Conservation (phyloP, 306 rosid genomes). For the Acacia acuminata region DNA sequence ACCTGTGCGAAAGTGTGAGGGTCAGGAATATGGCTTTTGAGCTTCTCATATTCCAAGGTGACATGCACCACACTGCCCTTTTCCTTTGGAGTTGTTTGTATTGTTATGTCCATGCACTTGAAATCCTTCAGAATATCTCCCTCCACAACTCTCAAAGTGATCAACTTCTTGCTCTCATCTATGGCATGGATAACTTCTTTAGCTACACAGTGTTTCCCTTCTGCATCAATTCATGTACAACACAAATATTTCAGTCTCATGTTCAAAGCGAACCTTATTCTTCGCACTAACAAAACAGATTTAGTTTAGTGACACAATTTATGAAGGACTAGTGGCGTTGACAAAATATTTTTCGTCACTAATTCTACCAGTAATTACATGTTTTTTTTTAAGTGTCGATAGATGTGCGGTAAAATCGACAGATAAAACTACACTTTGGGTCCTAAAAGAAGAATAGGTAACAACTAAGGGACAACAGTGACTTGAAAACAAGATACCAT, state of each 20-base stretch:
- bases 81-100: background rate
- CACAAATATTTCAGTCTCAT: background rate
- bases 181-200: background rate
- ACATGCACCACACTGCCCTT: background rate
- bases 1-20: background rate
- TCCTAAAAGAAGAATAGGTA: background rate
- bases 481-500: too few relatives aligned
- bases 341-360: too few relatives aligned
- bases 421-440: background rate
- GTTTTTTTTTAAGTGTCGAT: too few relatives aligned
- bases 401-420: too few relatives aligned
- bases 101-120: background rate
- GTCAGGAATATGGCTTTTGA: background rate
- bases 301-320: too few relatives aligned
- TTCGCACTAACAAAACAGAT: background rate
- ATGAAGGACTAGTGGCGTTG: too few relatives aligned
- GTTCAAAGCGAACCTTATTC: background rate
- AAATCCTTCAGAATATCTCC: background rate
- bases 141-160: background rate
- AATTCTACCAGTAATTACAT: too few relatives aligned
- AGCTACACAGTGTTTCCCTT: background rate
- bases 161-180: background rate
- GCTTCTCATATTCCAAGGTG: background rate
- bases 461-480: too few relatives aligned
- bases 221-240: background rate